Conservation (phyloP, 805 yeast genomes). For the Blastobotrys americana region DNA sequence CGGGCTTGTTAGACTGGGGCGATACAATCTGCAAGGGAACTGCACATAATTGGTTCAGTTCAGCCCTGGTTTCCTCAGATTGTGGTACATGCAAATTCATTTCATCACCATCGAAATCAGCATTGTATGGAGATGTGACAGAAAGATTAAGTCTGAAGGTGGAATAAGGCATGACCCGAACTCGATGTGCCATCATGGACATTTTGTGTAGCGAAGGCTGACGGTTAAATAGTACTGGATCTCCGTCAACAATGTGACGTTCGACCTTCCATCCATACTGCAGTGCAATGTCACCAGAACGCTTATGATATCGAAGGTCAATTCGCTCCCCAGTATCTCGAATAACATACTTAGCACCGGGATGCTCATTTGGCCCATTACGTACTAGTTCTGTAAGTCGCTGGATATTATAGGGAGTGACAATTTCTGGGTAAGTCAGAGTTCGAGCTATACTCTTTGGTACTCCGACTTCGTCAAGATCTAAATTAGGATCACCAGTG, state of each 20-base stretch:
- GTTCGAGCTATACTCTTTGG: constrained; percentile 96
- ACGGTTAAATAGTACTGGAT: constrained; percentile 96
- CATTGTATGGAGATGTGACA: constrained; percentile 98
- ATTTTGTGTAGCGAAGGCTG: constrained; percentile 98
- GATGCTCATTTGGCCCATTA: constrained; percentile 98
- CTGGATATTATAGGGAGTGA: constrained; percentile 95
- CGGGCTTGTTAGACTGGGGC: constrained; percentile 97
- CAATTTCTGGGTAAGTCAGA: constrained; percentile 92
- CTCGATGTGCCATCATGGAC: constrained; percentile 99
- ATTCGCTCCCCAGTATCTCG: constrained; percentile 99
- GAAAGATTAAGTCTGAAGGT: constrained; percentile 94
- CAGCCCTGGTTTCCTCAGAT: constrained; percentile 96
- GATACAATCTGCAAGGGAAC: constrained; percentile 97
- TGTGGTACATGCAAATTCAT: constrained; percentile 99
- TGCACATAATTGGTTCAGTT: constrained; percentile 87
- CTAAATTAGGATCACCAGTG: constrained; percentile 98
- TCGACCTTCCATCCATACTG: constrained; percentile 99
- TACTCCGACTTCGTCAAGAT: constrained; percentile 97
- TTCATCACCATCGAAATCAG: constrained; percentile 99
- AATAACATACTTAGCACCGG: constrained; percentile 97
- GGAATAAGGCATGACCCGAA: constrained; percentile 96
- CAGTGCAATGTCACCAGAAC: constrained; percentile 96
- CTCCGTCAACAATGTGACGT: constrained; percentile 95
- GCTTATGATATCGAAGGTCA: constrained; percentile 91
- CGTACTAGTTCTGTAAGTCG: constrained; percentile 86